Base-by-base conservation (phyloP, 805 yeast species). In the Ogataea populi-albae region DNA sequence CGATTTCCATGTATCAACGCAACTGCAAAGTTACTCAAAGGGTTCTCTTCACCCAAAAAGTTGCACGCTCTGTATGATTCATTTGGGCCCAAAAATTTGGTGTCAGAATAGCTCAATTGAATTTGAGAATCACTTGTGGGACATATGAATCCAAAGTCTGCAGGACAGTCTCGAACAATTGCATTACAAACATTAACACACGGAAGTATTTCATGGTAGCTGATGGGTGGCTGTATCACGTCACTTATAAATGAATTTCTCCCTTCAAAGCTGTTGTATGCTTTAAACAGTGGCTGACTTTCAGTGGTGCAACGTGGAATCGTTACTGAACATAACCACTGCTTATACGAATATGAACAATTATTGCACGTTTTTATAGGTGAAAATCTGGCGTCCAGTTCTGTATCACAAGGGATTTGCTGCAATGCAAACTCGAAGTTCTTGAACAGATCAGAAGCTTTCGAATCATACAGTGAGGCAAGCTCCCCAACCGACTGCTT, bases 291-390 rank as follows among this genome's bases (percentile, higher is more conserved):
- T 0, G 68, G 48, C 6, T 62, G 41, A 5, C 72, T 54, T 10
- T 55, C 45, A 10, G 82, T 78, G 2, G 86, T 69, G 50, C 98
- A 91, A 20, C 97, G 66, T 0, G 98, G 98, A 5, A 91, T 85
- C 0, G 87, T 68, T 4, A 87, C 86, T 0, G 94, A 71, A 61
- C 98, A 91, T 14, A 93, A 69, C 98, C 98, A 91, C 49, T 80
- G 70, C 49, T 76, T 78, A 57, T 91, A 91, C 1, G 89, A 70
- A 2, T 56, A 46, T 1, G 71, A 69, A 56, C 98, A 91, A 51
- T 86, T 79, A 10, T 65, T 69, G 53, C 98, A 91, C 0, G 81
- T 68, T 24, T 77, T 58, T 17, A 91, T 52, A 7, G 95, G 86
- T 1, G 96, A 86, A 58, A 73, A 91, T 5, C 77, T 52, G 2